These are phyloP conservation scores for Penicillium polonicum DNA, from an alignment of 2,329 filamentous ascomycete species.

Conservation along the genomic window DNA sequence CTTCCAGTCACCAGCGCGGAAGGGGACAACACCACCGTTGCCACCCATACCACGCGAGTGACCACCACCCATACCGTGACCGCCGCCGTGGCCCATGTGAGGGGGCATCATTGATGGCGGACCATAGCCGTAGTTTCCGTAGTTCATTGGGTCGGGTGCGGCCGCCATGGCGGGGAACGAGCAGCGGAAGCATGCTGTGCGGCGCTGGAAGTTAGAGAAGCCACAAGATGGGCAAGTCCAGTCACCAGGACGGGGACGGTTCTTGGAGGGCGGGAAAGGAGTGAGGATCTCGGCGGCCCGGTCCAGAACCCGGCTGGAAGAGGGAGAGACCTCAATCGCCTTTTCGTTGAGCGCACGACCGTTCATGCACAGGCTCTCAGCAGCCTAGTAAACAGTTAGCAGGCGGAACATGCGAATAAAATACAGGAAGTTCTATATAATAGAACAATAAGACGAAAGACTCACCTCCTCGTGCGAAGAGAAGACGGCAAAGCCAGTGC, in stretches of 20 bases:
- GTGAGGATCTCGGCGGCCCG: slow-evolving; percentile 93
- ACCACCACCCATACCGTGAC: slow-evolving; percentile 49
- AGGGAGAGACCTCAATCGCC: slow-evolving; percentile 97
- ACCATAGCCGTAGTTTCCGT: slow-evolving; percentile 57
- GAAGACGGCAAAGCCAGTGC: slow-evolving; percentile 96
- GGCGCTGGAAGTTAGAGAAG: slow-evolving; percentile 98
- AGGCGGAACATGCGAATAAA: slow-evolving; percentile 1
- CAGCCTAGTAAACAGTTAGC: slow-evolving; percentile 58
- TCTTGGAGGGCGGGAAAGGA: slow-evolving; percentile 97
- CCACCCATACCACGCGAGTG: slow-evolving; percentile 67
- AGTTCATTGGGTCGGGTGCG: slow-evolving; percentile 72
- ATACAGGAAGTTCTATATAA: slow-evolving; percentile 1
- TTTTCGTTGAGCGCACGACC: slow-evolving; percentile 97
- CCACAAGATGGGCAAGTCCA: slow-evolving; percentile 99
- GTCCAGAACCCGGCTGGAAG: slow-evolving; percentile 93
- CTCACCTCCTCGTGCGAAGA: slow-evolving; percentile 97
- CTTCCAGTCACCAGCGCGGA: slow-evolving; percentile 98
- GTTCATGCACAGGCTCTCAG: slow-evolving; percentile 98
- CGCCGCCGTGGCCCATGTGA: slow-evolving; percentile 65
- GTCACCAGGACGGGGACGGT: slow-evolving; percentile 91
- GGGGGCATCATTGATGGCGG: slow-evolving; percentile 79
- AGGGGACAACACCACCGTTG: slow-evolving; percentile 82
- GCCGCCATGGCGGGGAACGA: slow-evolving; percentile 94
- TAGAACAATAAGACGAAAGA: slow-evolving; percentile 19
- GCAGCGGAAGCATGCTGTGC: slow-evolving; percentile 97